Percentiles rank a stretch among this genome's conserved stretches.
Conservation (phyloP, 169 alveolate genomes). For the Cryptosporidium baileyi region DNA sequence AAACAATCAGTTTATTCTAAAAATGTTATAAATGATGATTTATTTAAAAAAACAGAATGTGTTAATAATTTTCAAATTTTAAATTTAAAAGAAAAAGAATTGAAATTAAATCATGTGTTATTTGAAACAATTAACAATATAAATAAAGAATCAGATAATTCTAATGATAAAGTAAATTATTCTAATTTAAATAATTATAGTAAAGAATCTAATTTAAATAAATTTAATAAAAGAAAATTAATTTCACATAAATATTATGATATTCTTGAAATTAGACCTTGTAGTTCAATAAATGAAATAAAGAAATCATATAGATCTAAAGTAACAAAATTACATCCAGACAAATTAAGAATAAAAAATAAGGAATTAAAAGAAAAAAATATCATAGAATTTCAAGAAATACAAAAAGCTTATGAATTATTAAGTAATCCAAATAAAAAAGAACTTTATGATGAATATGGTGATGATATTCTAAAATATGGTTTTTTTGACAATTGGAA, state of each 20-base stretch:
- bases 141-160: too few species aligned
- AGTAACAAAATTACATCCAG: constrained; percentile 38
- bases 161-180: too few species aligned
- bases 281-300: not conserved
- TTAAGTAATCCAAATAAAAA: constrained; percentile 47
- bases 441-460: constrained; percentile 39
- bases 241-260: constrained; percentile 43
- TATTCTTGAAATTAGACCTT: not conserved
- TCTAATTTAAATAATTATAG: too few species aligned
- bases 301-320: constrained; percentile 35
- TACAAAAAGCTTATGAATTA: constrained; percentile 34
- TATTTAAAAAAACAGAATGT: too few species aligned
- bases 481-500: constrained; percentile 26
- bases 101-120: too few species aligned
- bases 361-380: not conserved
- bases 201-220: too few species aligned
- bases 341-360: not conserved
- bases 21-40: too few species aligned
- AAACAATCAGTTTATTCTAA: too few species aligned
- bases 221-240: too few species aligned
- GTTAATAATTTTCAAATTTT: too few species aligned
- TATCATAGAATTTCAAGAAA: not conserved
- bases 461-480: constrained; percentile 34
- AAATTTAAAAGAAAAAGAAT: too few species aligned
- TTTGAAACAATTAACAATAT: too few species aligned